phyloP scores from a whole-genome alignment of 2,329 filamentous ascomycete genomes.

The Fusarium pseudonygamai region DNA sequence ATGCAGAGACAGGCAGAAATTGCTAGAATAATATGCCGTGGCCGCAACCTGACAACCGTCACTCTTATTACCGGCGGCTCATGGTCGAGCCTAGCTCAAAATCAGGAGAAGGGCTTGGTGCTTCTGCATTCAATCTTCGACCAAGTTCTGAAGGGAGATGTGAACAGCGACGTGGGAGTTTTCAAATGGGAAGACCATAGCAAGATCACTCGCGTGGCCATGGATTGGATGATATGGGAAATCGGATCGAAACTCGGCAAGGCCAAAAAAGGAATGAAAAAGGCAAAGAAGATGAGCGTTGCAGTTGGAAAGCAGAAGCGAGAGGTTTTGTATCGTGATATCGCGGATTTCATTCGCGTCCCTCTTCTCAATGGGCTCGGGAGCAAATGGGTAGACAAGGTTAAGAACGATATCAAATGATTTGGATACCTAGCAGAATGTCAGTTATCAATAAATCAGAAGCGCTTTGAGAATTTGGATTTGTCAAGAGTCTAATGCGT shows the following conservation, averaged over 20 bases:
- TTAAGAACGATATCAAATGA: not conserved
- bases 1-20: slow-evolving; percentile 8
- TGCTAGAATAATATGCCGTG: slow-evolving; percentile 5
- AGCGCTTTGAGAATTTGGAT: not conserved
- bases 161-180: no score
- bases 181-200: slow-evolving; percentile 30
- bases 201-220: not conserved
- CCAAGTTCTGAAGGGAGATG: not conserved
- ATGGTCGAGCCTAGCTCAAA: not conserved
- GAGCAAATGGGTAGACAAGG: slow-evolving; percentile 13
- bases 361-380: not conserved
- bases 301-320: not conserved
- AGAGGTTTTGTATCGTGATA: slow-evolving; percentile 10
- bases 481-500: not conserved
- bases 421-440: not conserved
- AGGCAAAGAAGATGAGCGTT: slow-evolving; percentile 2
- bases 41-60: slow-evolving; percentile 5
- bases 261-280: slow-evolving; percentile 2
- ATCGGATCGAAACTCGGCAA: slow-evolving; percentile 16
- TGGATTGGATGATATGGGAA: not conserved
- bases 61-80: not conserved
- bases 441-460: no score
- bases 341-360: not conserved
- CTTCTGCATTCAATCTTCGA: not conserved
- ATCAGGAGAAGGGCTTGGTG: not conserved